Base-by-base conservation (phyloP, 2,329 filamentous ascomycete genomes). In the Neofusicoccum kwambonambiense region DNA sequence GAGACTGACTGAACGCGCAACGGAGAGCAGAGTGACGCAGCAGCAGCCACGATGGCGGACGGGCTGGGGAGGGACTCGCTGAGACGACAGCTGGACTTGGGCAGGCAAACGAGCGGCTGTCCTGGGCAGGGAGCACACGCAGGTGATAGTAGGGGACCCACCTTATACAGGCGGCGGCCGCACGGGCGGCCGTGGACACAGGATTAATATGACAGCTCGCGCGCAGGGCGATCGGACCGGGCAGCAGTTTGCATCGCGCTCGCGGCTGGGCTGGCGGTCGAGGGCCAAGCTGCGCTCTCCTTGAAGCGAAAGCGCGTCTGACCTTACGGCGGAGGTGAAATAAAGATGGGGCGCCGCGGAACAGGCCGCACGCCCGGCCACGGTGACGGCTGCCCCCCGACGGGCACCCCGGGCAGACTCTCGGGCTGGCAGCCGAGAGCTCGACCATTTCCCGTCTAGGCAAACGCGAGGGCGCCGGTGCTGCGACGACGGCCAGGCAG, bases 271-370 rank as follows among this genome's bases (percentile, higher is more conserved):
- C 27, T 44, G 15, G 54, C 39, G n/a, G 12, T 12, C 17, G 22
- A 4, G 19, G n/a, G 54, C 54, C 54, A 45, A 58, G 54, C 39
- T 17, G 54, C 54, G 15, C 15, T 17, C n/a, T 58, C 39, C 54
- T 45, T n/a, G 54, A 54, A 45, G 22, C 47, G 22, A 13, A 22
- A 51, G 22, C 17, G 47, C 54, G n/a, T 44, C 41, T 19, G 54
- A 45, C 27, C 54, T 60, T 60, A 60, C 56, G 42, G 56, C 56
- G 56, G 56, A 60, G 56, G 56, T 60, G 56, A 19, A 47, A 12
- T 37, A 47, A 47, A 60, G 56, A 60, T 47, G 56, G 56, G 42
- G 42, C 54, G 39, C 54, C 39, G 39, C 19, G 15, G 54, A 31
- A 31, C 1, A 31, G 27, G 27, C 27, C 27, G 27, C 27, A 31